These are phyloP conservation scores for Calonectria pseudoturangicola DNA, from an alignment of 2,329 filamentous ascomycete species.

Conservation along the genomic window DNA sequence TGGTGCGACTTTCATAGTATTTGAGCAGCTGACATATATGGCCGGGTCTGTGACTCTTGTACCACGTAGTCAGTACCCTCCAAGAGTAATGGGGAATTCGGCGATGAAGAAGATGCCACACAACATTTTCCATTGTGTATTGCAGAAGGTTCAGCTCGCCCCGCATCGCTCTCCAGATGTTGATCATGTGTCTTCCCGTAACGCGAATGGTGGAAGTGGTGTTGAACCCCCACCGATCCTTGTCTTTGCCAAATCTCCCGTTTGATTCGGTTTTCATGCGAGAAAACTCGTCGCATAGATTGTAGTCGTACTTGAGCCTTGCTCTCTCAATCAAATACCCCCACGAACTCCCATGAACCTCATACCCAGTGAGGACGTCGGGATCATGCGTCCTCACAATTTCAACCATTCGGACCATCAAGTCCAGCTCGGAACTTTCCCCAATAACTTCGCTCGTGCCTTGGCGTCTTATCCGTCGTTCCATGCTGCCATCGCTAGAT, in stretches of 20 bases:
- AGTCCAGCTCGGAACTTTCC: conserved; percentile 87
- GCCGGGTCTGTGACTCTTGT: conserved; percentile 78
- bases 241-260: conserved; percentile 89
- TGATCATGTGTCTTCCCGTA: conserved; percentile 97
- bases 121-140: conserved; percentile 97
- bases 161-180: conserved; percentile 97
- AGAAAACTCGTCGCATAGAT: conserved; percentile 93
- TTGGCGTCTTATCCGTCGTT: conserved; percentile 77
- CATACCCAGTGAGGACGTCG: conserved; percentile 94
- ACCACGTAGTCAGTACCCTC: conserved; percentile 88
- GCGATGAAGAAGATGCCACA: conserved; percentile 90
- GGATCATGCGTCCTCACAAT: conserved; percentile 90
- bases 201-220: conserved; percentile 93
- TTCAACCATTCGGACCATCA: conserved; percentile 90
- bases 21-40: conserved; percentile 85
- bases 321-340: conserved; percentile 96
- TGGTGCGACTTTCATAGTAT: conserved; percentile 85
- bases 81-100: conserved; percentile 92
- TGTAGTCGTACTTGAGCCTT: conserved; percentile 88
- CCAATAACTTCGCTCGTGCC: conserved; percentile 79
- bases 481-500: conserved; percentile 76
- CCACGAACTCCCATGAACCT: conserved; percentile 95
- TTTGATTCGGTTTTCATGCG: conserved; percentile 90
- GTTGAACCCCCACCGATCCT: conserved; percentile 94
- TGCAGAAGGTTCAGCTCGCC: conserved; percentile 93